Base-by-base conservation (phyloP, 306 rosid genomes). In the Sechiopsis laciniata region DNA sequence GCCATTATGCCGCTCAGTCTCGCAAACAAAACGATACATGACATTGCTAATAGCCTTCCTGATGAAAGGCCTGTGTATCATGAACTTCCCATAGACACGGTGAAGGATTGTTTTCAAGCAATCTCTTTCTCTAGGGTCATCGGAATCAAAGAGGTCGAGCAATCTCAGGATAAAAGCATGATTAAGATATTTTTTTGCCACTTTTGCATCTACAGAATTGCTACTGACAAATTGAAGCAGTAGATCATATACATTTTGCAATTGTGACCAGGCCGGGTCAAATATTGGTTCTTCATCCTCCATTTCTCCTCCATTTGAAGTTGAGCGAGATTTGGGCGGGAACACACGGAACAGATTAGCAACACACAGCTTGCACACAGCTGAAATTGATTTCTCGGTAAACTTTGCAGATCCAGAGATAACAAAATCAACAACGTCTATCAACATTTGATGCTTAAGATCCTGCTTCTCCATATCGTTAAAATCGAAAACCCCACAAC, bases 221-320 rank as follows among this genome's bases (percentile, higher is more conserved):
- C 75, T 81, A 80, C 93, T 87, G 82, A 88, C 78, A 76, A 94
- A 88, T 10, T 85, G 94, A 74, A 91, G 92, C 64, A 94, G 97
- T 22, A 94, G 88, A 81, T 91, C 99, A 78, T 94, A 94, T 74
- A 94, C 97, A 80, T 89, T 64, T 83, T 94, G 99, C 63, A 94
- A 76, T 81, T 89, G 87, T 35, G 96, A 89, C 97, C 97, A 94
- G 59, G 95, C 89, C 20, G 99, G 99, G 85, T 94, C 99, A 80
- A 94, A 94, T 86, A 91, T 78, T 22, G 97, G 99, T 80, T 94
- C 99, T 64, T 94, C 99, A 21, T 87, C 96, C 71, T 89, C 97
- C 11, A 88, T 84, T 84, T 91, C 99, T 58, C 95, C 94, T 42
- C 92, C 89, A 5, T 78, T 55, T 52, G 60, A 66, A 78, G 77